Evolutionary conservation across 306 rosid genomes (phyloP).

Genomic region (Cicer chorassanicum): DNA sequence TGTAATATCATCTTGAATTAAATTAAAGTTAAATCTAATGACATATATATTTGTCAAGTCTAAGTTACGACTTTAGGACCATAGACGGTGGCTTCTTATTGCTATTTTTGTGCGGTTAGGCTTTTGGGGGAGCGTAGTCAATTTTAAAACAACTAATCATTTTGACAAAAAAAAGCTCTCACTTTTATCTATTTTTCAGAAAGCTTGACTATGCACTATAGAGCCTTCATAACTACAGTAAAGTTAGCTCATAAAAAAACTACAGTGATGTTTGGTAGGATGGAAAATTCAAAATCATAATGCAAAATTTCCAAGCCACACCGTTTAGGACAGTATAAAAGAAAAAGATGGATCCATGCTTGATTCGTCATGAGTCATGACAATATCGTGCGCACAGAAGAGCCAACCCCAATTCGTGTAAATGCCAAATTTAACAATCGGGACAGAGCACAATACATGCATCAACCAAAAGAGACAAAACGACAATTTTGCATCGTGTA

Average conservation of each 20-base stretch:
- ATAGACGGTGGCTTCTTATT: no score
- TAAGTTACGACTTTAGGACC: no score
- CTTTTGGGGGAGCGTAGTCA: not conserved
- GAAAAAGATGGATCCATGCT: not conserved
- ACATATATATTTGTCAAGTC: no score
- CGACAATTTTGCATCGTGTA: not conserved
- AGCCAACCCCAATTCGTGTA: not conserved
- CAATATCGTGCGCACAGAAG: not conserved
- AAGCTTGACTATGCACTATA: not conserved
- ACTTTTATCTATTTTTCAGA: no score
- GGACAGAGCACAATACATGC: not conserved
- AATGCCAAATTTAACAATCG: not conserved
- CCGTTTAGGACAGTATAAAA: not conserved
- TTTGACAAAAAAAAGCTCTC: not conserved
- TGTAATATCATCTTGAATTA: no score
- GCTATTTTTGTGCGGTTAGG: no score
- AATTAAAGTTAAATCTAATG: no score
- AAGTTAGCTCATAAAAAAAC: not conserved
- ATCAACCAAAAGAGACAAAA: not conserved
- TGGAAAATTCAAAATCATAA: not conserved
- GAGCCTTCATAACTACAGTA: not conserved
- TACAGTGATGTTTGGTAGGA: not conserved
- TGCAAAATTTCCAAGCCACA: not conserved
- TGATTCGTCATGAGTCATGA: not conserved
- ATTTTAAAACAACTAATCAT: not conserved